Evolutionary conservation across 345 rosid species (phyloP), one percentile per base, ranked within the genome.

Genomic region (Populus simonii): DNA sequence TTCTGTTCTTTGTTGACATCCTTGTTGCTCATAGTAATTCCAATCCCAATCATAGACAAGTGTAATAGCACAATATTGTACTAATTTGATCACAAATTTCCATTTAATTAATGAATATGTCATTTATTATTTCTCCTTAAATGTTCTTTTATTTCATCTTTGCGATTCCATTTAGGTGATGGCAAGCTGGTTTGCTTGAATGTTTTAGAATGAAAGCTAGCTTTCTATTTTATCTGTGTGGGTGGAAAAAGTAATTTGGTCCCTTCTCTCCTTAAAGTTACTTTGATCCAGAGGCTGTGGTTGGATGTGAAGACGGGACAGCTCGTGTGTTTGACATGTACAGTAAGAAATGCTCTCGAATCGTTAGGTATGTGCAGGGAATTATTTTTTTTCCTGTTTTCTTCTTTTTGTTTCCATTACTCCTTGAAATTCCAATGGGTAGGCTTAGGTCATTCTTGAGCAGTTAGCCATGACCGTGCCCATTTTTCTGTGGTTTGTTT

Each of bases 221-320:
- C 51, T 47, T 47, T 67, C 39, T 27, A 13, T 13, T 38, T 65
- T 22, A 18, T 15, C 25, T 59, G 35, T 29, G 15, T 18, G 8
- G 38, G 31, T 47, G 51, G 51, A 47, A 47, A 27, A 66, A 38
- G 62, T 71, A 70, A 82, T 68, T 72, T 20, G 38, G 41, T 83
- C 1, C 66, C 22, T 76, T 76, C 53, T 31, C 59, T 70, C 68
- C 55, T 57, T 79, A 4, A 84, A 95, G 98, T 71, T 95, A 93
- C 88, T 55, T 83, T 74, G 98, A 95, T 78, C 99, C 99, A 49
- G 98, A 93, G 76, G 97, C 99, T 71, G 89, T 92, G 69, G 88
- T 93, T 83, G 98, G 99, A 76, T 95, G 99, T 45, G 98, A 93
- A 80, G 99, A 93, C 83, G 98, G 99, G 66, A 89, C 92, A 76